These are phyloP conservation scores for Fusarium concolor DNA, from an alignment of 2,329 filamentous ascomycete genomes.

Conservation along the genomic window DNA sequence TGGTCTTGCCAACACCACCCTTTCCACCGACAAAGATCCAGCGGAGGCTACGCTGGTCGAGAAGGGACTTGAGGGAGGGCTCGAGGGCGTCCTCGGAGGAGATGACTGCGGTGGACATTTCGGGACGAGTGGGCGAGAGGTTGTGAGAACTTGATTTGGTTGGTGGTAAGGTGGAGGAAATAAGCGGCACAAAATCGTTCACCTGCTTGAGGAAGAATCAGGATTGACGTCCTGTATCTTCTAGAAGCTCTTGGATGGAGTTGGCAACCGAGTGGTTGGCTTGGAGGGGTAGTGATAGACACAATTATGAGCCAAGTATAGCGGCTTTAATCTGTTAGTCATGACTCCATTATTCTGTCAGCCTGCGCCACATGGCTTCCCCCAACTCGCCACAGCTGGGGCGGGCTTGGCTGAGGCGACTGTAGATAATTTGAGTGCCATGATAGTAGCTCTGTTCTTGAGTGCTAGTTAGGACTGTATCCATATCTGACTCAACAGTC, in stretches of 20 bases:
- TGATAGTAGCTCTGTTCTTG: not conserved
- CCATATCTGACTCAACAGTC: not conserved
- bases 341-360: constrained; percentile 30
- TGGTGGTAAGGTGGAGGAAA: not conserved
- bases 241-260: constrained; percentile 45
- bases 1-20: constrained; percentile 98
- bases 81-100: constrained; percentile 79
- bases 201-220: constrained; percentile 25
- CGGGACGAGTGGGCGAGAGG: not conserved
- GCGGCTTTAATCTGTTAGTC: rapidly evolving
- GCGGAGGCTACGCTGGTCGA: constrained; percentile 93
- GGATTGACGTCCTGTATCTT: constrained; percentile 36
- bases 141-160: not conserved
- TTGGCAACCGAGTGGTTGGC: constrained; percentile 13
- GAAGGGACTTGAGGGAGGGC: constrained; percentile 91
- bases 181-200: not conserved
- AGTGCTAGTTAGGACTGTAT: not conserved
- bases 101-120: constrained; percentile 57
- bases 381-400: constrained; percentile 9
- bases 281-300: constrained; percentile 38
- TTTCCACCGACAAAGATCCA: constrained; percentile 99
- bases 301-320: constrained; percentile 8
- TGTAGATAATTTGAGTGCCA: not conserved
- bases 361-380: constrained; percentile 5
- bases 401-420: too few species aligned